Base-by-base conservation (phyloP, 352 stramenopile genomes). In the Globisporangium recalcitrans region DNA sequence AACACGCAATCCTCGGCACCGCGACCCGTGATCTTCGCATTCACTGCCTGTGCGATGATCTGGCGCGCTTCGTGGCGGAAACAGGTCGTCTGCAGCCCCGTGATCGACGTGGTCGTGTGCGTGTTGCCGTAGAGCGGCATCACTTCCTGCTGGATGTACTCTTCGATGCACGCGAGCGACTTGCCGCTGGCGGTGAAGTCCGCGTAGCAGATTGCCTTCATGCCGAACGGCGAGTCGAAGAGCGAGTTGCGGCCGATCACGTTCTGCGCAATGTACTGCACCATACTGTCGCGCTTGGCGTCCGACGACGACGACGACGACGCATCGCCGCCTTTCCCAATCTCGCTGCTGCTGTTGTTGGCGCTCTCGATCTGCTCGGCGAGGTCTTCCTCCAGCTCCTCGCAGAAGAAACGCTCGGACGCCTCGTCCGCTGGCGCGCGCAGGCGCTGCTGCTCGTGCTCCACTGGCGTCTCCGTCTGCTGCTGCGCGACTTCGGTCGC, bases 101-200 rank as follows among this genome's bases (percentile, higher is more conserved):
- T 90, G 48, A 86, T 74, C n/a, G 82, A 95, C 19, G 84, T 91
- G 27, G 84, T 95, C 21, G 97, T 99, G 75, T 99, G 97, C 19
- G 97, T 99, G 67, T 99, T 99, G 31, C 93, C 96, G 71, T 99
- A 98, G 40, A 98, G 80, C 1, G 96, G 95, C 63, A 98, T 65
- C 24, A 98, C 96, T 31, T 91, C 77, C 34, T 77, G 36, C 34
- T 69, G 51, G 7, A 99, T 69, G 57, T 98, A 98, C 16, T 85
- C 62, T 70, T 99, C 96, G 11, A 99, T 84, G 51, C 76, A 95
- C 47, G 62, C 67, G 9, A 98, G 60, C 6, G 91, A 80, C 63
- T 95, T 90, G 58, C 90, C 87, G 40, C 86, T 97, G 49, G 96
- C 97, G 13, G 95, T 98, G 58, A 95, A 98, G 79, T 99, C 96